Conservation (phyloP, 306 rosid species). For the Lathyrus oleraceus region DNA sequence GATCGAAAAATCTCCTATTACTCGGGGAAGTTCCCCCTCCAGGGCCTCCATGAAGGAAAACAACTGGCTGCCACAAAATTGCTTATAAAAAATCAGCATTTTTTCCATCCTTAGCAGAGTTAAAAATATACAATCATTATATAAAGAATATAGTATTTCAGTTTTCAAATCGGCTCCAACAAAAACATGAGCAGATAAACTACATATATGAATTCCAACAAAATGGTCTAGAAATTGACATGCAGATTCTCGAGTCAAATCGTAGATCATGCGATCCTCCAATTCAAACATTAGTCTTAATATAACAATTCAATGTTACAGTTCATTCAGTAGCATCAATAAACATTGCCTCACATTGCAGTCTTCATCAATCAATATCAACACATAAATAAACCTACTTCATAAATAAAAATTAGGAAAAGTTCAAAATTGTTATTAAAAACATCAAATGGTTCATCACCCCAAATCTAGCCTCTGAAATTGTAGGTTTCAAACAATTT, state of each 20-base stretch:
- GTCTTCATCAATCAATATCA: conserved; percentile 11
- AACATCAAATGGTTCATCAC: neutral
- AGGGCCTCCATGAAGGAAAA: conserved; percentile 95
- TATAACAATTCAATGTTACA: neutral
- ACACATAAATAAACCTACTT: conserved; percentile 13
- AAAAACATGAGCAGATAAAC: neutral
- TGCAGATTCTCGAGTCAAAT: too few species aligned
- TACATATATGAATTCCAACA: conserved; percentile 4
- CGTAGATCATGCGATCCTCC: too few species aligned
- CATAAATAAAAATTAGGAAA: neutral
- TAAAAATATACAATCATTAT: neutral
- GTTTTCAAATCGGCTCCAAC: neutral
- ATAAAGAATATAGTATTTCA: conserved; percentile 4
- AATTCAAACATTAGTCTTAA: conserved; percentile 9
- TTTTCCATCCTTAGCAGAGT: neutral
- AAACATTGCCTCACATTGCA: conserved; percentile 26
- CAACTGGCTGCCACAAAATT: conserved; percentile 68
- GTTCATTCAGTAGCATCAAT: conserved; percentile 16
- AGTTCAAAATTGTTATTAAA: neutral
- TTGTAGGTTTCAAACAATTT: neutral
- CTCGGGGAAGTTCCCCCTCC: conserved; percentile 95
- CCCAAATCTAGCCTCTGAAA: neutral
- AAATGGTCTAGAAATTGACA: neutral
- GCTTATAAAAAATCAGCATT: conserved; percentile 12
- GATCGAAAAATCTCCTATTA: conserved; percentile 81